Evolutionary conservation across 2,329 filamentous ascomycete genomes (phyloP).

Genomic region (Penicillium olsonii): DNA sequence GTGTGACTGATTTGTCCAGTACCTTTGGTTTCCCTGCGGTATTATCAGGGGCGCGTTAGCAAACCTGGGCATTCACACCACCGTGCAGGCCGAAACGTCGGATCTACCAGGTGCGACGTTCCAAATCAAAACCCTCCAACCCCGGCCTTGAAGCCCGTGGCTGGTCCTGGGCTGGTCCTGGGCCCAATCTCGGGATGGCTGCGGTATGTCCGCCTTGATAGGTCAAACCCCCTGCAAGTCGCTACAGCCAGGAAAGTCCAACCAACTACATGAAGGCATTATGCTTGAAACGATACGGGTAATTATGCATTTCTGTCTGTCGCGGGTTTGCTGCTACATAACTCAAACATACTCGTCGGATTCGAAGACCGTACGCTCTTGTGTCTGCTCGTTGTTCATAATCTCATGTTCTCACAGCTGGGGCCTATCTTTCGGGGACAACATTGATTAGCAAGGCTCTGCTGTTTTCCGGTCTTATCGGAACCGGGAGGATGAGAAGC

Average conservation of each 20-base stretch:
- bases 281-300: slow-evolving; percentile 2
- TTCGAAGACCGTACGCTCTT: slow-evolving; percentile 18
- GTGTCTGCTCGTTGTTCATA: slow-evolving; percentile 27
- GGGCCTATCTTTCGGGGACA: slow-evolving; percentile 48
- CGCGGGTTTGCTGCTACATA: slow-evolving; percentile 20
- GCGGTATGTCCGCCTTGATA: background rate
- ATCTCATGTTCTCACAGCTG: slow-evolving; percentile 35
- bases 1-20: slow-evolving; percentile 54
- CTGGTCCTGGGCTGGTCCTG: slow-evolving; percentile 5
- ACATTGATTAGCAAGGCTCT: slow-evolving; percentile 39
- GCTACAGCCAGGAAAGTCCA: background rate
- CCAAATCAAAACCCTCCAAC: slow-evolving; percentile 83
- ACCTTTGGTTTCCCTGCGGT: slow-evolving; percentile 93
- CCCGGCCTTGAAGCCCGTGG: slow-evolving; percentile 59
- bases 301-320: slow-evolving; percentile 16
- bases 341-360: slow-evolving; percentile 13
- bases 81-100: slow-evolving; percentile 84
- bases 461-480: slow-evolving; percentile 22
- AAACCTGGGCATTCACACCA: slow-evolving; percentile 87
- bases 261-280: slow-evolving; percentile 1
- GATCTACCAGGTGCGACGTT: slow-evolving; percentile 89
- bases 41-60: slow-evolving; percentile 88
- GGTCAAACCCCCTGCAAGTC: background rate
- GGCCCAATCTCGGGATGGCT: background rate
- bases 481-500: background rate